Conservation (phyloP, 768 basidiomycete genomes). For the Xanthoconium purpureum region DNA sequence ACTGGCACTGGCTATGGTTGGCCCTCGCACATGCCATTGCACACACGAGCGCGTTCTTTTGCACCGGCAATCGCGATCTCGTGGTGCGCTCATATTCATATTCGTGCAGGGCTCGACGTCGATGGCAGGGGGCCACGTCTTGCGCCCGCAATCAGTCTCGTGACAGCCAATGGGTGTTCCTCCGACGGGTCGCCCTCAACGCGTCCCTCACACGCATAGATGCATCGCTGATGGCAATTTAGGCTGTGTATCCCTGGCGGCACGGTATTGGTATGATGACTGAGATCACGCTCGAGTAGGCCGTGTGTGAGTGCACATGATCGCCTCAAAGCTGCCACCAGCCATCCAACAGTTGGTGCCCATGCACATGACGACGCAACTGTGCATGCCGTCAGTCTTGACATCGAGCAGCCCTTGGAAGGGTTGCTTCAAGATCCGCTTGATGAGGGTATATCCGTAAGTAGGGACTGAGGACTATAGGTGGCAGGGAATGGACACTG, state of each 20-base stretch:
- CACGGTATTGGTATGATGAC: not conserved
- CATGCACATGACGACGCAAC: not conserved
- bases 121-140: not conserved
- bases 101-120: not conserved
- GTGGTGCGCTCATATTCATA: not conserved
- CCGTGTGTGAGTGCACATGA: conserved; percentile 3
- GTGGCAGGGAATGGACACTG: conserved; percentile 10
- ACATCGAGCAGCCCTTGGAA: not conserved
- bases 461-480: not conserved
- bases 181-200: too few relatives aligned
- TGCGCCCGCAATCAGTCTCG: not conserved
- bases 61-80: not conserved
- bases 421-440: conserved; percentile 15
- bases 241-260: conserved; percentile 16
- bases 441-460: conserved; percentile 6
- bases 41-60: not conserved
- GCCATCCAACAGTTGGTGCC: conserved; percentile 4
- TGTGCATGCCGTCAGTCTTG: not conserved
- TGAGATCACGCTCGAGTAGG: conserved; percentile 1
- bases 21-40: not conserved
- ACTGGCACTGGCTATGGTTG: not conserved
- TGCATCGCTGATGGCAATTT: conserved; percentile 5
- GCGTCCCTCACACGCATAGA: not conserved
- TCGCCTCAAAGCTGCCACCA: conserved; percentile 15
- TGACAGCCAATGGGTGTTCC: not conserved